Conservation (phyloP, 768 basidiomycete species). For the Serpula lacrymans region DNA sequence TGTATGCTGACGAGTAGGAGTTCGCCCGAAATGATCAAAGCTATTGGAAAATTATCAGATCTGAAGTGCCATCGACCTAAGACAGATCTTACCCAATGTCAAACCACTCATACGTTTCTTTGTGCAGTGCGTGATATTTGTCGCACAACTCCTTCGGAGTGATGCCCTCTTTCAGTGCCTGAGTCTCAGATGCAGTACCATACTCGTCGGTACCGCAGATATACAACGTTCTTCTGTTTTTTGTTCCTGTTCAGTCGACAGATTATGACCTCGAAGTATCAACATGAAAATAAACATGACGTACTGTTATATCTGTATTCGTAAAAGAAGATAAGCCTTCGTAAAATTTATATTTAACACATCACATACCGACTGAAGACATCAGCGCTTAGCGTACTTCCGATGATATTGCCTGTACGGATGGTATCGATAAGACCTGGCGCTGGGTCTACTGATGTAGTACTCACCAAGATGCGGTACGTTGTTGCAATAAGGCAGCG, state of each 20-base stretch:
- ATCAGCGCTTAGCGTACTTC: constrained; percentile 95
- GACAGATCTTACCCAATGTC: constrained; percentile 69
- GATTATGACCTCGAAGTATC: constrained; percentile 2
- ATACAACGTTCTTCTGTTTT: constrained; percentile 88
- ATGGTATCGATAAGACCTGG: constrained; percentile 9
- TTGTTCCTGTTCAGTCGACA: constrained; percentile 39
- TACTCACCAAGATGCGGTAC: constrained; percentile 87
- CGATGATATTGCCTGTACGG: constrained; percentile 77
- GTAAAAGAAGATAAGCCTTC: constrained; percentile 3
- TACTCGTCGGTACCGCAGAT: constrained; percentile 99
- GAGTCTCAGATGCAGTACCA: constrained; percentile 98
- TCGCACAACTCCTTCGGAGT: constrained; percentile 81
- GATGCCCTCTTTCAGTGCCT: constrained; percentile 85
- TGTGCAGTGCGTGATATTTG: constrained; percentile 86
- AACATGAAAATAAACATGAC: constrained; percentile 16
- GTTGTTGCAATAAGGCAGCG: constrained; percentile 95
- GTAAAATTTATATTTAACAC: not conserved
- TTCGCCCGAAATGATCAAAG: constrained; percentile 96
- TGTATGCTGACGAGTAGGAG: constrained; percentile 85
- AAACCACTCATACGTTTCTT: constrained; percentile 96
- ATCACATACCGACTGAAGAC: constrained; percentile 84
- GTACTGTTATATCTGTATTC: constrained; percentile 56
- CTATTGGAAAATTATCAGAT: constrained; percentile 32
- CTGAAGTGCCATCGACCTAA: not conserved
- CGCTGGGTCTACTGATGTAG: constrained; percentile 8